A percentile compares a stretch with the other conserved stretches of the same genome.
Evolutionary conservation across 2,329 filamentous ascomycete genomes (phyloP).

Genomic region (Uncinocarpus reesii): DNA sequence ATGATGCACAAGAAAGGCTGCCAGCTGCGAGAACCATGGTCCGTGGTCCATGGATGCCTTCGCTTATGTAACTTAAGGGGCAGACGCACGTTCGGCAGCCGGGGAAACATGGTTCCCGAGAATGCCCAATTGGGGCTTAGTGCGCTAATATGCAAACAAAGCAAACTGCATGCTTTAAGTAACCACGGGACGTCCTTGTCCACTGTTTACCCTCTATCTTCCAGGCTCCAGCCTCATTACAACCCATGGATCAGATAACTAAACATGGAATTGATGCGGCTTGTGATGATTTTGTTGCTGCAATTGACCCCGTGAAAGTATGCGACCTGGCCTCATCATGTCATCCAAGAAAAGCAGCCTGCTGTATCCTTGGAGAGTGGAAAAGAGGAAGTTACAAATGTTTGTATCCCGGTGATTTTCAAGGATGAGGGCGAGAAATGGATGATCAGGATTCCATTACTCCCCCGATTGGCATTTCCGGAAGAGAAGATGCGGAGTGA

Average conservation of each 20-base stretch:
- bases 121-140: no score
- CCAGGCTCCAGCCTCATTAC: no score
- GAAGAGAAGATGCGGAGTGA: no score
- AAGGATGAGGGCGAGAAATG: background rate
- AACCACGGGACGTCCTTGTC: no score
- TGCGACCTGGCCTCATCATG: constrained; percentile 7
- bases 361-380: background rate
- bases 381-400: constrained; percentile 7
- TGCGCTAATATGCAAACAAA: no score
- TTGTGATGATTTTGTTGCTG: background rate
- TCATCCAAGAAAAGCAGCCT: background rate
- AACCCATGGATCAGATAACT: constrained; percentile 10
- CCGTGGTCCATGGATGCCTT: no score
- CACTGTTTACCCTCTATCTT: no score
- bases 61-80: no score
- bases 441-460: background rate
- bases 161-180: no score
- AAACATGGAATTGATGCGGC: constrained; percentile 1
- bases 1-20: background rate
- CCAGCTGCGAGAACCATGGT: background rate
- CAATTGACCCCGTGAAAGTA: constrained; percentile 1
- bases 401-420: constrained; percentile 7
- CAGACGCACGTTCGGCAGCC: no score
- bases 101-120: background rate
- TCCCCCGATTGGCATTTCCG: no score